Evolutionary conservation across 2,329 filamentous ascomycete species (phyloP).

Genomic region (Aspergillus carbonarius): DNA sequence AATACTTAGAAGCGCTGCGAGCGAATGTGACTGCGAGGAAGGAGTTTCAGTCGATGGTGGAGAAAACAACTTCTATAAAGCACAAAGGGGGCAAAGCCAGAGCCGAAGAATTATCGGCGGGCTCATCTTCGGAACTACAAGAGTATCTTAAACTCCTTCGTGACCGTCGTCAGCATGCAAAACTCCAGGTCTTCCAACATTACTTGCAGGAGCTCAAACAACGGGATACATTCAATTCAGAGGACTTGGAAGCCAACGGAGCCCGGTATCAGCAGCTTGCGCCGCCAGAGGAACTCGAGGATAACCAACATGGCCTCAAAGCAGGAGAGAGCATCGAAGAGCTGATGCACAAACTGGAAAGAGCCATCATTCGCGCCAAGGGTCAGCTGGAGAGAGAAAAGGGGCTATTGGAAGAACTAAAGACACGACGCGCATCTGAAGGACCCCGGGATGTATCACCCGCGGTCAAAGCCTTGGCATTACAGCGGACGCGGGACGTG

Average conservation of each 20-base stretch:
- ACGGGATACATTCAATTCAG: slow-evolving; percentile 22
- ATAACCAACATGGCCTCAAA: slow-evolving; percentile 6
- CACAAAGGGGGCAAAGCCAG: slow-evolving; percentile 20
- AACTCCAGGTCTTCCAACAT: slow-evolving; percentile 48
- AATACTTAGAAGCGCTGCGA: slow-evolving; percentile 49
- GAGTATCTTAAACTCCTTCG: slow-evolving; percentile 41
- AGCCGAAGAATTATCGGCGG: slow-evolving; percentile 15
- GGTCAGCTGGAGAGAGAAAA: slow-evolving; percentile 38
- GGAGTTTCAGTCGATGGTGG: slow-evolving; percentile 36
- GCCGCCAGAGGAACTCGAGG: slow-evolving; percentile 18
- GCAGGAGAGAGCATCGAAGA: slow-evolving; percentile 28
- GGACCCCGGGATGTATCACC: slow-evolving; percentile 9
- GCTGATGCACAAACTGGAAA: slow-evolving; percentile 40
- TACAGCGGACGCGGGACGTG: slow-evolving; percentile 49
- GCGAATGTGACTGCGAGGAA: slow-evolving; percentile 43
- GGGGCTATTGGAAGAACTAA: slow-evolving; percentile 33
- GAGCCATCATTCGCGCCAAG: slow-evolving; percentile 39
- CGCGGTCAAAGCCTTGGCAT: slow-evolving; percentile 32
- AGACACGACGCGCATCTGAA: slow-evolving; percentile 23
- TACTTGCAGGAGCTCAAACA: slow-evolving; percentile 44
- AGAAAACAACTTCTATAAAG: slow-evolving; percentile 32
- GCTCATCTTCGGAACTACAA: slow-evolving; percentile 30
- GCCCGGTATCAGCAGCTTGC: slow-evolving; percentile 16
- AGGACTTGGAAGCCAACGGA: slow-evolving; percentile 22
- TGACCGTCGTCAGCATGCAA: slow-evolving; percentile 34